These are phyloP conservation scores for Ogataea thermomethanolica DNA, from an alignment of 805 yeast genomes.

Conservation along the genomic window DNA sequence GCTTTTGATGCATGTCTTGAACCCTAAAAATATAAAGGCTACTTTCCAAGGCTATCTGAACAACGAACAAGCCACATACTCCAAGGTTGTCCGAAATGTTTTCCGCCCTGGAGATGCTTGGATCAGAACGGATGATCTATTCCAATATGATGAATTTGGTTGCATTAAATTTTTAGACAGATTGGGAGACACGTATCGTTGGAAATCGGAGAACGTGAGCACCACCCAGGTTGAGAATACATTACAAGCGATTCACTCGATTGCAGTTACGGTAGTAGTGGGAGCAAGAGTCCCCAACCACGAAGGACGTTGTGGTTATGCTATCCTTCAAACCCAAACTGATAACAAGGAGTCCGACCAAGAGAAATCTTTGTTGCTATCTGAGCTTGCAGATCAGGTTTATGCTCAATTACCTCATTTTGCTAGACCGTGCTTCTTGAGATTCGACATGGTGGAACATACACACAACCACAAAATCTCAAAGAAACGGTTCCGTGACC, in stretches of 20 bases:
- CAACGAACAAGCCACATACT: conserved; percentile 71
- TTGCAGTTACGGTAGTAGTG: conserved; percentile 77
- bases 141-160: conserved; percentile 64
- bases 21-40: conserved; percentile 57
- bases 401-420: conserved; percentile 63
- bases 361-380: conserved; percentile 35
- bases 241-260: conserved; percentile 42
- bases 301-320: conserved; percentile 95
- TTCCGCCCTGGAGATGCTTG: conserved; percentile 86
- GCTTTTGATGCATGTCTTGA: conserved; percentile 69
- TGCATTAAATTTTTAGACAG: conserved; percentile 84
- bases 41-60: conserved; percentile 90
- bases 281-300: conserved; percentile 82
- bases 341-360: conserved; percentile 29
- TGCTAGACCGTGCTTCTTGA: conserved; percentile 81
- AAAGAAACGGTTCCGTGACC: conserved; percentile 64
- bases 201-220: conserved; percentile 95
- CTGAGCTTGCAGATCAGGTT: conserved; percentile 36
- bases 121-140: conserved; percentile 84
- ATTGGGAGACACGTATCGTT: conserved; percentile 91
- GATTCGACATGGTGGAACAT: conserved; percentile 61
- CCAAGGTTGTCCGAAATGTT: conserved; percentile 71
- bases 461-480: conserved; percentile 83
- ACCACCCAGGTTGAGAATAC: conserved; percentile 91
- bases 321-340: conserved; percentile 54